Conservation (phyloP, 345 rosid genomes). For the Capsella bursapastoris region DNA sequence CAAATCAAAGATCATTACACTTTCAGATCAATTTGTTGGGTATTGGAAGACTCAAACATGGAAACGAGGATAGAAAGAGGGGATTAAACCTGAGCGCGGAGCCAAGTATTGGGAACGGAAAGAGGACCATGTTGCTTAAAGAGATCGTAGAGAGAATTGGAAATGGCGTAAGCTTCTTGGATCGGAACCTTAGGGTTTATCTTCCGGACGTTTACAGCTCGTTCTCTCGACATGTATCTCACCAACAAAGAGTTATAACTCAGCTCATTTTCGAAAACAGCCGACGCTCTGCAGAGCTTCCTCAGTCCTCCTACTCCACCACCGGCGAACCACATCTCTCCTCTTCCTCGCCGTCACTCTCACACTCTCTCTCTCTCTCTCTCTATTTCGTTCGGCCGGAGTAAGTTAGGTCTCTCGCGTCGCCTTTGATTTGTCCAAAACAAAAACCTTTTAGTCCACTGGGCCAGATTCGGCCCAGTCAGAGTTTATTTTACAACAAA, state of each 20-base stretch:
- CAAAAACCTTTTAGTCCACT: constrained; percentile 1
- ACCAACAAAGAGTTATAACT: constrained; percentile 39
- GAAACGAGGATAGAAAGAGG: constrained; percentile 10
- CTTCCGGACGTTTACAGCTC: constrained; percentile 84
- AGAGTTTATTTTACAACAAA: not conserved
- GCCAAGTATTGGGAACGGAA: constrained; percentile 78
- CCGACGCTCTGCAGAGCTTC: constrained; percentile 27
- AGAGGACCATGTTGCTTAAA: constrained; percentile 79
- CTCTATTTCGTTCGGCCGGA: constrained; percentile 23
- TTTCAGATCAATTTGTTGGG: constrained; percentile 13
- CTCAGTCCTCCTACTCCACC: constrained; percentile 43
- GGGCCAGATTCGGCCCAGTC: not conserved
- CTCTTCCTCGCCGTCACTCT: constrained; percentile 36
- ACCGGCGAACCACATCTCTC: constrained; percentile 47
- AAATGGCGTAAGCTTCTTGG: constrained; percentile 79
- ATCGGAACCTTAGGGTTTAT: constrained; percentile 91
- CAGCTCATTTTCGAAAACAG: constrained; percentile 1
- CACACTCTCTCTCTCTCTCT: not conserved
- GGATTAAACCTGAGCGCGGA: constrained; percentile 64
- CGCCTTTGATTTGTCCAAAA: constrained; percentile 3
- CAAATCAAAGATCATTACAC: not conserved
- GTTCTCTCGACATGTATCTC: constrained; percentile 70
- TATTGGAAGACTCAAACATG: not conserved
- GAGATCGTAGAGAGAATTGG: constrained; percentile 67
- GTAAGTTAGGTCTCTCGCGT: constrained; percentile 32